Conservation (phyloP, 2,329 filamentous ascomycete genomes). For the Pezicula radicicola region DNA sequence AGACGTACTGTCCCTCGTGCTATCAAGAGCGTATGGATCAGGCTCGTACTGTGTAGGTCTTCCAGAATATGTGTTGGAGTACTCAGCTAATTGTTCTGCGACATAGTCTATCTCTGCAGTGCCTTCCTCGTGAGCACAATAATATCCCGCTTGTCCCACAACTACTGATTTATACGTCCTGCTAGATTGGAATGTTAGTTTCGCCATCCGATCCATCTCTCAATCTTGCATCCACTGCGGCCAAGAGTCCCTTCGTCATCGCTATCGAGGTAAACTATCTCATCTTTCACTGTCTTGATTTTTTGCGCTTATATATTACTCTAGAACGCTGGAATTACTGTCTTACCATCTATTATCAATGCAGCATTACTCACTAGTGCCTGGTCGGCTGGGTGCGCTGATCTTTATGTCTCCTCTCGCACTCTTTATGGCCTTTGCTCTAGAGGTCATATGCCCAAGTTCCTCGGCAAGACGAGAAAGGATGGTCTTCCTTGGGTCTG, state of each 20-base stretch:
- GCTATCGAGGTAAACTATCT: conserved; percentile 58
- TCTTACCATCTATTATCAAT: conserved; percentile 65
- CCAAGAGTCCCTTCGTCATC: conserved; percentile 37
- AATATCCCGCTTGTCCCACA: background rate
- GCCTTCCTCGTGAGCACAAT: background rate
- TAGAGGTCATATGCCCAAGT: conserved; percentile 58
- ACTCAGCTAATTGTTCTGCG: background rate
- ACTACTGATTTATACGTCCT: background rate
- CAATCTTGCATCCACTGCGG: background rate
- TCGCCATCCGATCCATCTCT: background rate
- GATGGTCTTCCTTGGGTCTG: conserved; percentile 46
- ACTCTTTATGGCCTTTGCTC: conserved; percentile 66
- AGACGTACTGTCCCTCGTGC: background rate
- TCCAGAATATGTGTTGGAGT: background rate
- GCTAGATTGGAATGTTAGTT: background rate
- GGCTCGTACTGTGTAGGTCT: background rate
- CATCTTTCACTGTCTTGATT: background rate
- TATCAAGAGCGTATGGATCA: background rate
- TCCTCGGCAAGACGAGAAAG: conserved; percentile 54
- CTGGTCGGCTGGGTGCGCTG: conserved; percentile 54
- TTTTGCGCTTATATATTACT: background rate
- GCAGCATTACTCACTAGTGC: conserved; percentile 65
- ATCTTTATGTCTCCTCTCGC: conserved; percentile 63
- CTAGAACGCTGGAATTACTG: conserved; percentile 56
- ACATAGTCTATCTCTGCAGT: background rate